Evolutionary conservation across 371 early-diverging fungal genomes (phyloP).

Genomic region (Mucor circinelloides): DNA sequence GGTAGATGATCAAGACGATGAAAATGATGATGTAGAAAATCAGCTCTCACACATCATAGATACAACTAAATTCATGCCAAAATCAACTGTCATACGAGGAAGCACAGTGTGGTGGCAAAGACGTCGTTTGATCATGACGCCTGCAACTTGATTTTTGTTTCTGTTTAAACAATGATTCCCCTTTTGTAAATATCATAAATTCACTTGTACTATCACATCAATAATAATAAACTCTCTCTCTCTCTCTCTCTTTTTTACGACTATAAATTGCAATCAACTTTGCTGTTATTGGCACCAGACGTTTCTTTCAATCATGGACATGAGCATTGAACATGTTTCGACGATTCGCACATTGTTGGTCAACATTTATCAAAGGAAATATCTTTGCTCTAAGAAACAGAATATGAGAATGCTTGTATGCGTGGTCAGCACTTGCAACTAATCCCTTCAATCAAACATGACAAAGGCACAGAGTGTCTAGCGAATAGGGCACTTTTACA

Average conservation of each 20-base stretch:
- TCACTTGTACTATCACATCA: background rate
- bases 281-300: background rate
- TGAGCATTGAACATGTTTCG: too few species aligned
- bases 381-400: too few species aligned
- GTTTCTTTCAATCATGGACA: background rate
- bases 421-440: too few species aligned
- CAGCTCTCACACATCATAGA: constrained; percentile 19
- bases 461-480: too few species aligned
- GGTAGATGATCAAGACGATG: constrained; percentile 13
- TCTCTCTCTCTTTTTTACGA: too few species aligned
- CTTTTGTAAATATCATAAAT: background rate
- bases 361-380: too few species aligned
- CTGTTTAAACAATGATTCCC: background rate
- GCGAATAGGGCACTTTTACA: too few species aligned
- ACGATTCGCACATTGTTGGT: too few species aligned
- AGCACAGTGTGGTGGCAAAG: constrained; percentile 53
- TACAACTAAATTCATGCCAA: constrained; percentile 35
- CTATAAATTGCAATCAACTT: too few species aligned
- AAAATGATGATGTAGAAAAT: constrained; percentile 13
- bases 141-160: background rate
- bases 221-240: background rate
- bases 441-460: too few species aligned
- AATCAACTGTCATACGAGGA: constrained; percentile 41
- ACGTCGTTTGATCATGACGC: constrained; percentile 9
- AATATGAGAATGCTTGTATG: too few species aligned